These are phyloP conservation scores for Fusarium napiforme DNA, from an alignment of 2,329 filamentous ascomycete genomes.

Conservation along the genomic window DNA sequence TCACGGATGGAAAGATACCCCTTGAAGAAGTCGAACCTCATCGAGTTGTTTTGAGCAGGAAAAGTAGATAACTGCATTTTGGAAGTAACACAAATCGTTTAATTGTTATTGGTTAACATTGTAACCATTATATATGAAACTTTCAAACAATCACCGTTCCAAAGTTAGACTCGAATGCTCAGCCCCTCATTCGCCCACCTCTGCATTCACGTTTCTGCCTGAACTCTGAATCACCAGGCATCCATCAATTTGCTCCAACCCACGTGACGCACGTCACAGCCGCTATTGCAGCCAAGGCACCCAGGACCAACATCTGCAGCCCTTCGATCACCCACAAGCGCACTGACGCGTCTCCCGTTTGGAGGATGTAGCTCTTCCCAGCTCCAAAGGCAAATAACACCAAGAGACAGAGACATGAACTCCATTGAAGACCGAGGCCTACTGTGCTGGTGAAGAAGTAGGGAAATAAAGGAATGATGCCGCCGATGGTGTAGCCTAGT, in stretches of 20 bases:
- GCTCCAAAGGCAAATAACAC: slow-evolving; percentile 67
- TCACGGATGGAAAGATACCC: background rate
- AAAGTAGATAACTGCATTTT: background rate
- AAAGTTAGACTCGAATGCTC: background rate
- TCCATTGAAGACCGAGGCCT: slow-evolving; percentile 60
- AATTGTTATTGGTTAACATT: fast-evolving
- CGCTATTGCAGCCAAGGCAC: slow-evolving; percentile 47
- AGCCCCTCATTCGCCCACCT: background rate
- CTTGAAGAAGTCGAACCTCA: fast-evolving
- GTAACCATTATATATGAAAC: too few species aligned
- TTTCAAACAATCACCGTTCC: background rate
- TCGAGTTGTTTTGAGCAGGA: too few species aligned
- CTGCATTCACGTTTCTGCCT: background rate
- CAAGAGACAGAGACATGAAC: slow-evolving; percentile 63
- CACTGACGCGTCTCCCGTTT: slow-evolving; percentile 19
- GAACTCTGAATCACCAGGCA: background rate
- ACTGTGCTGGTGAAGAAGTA: slow-evolving; percentile 65
- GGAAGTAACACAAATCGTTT: background rate
- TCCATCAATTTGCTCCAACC: slow-evolving; percentile 21
- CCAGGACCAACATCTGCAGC: slow-evolving; percentile 50
- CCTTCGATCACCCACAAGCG: slow-evolving; percentile 46
- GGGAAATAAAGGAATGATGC: slow-evolving; percentile 69
- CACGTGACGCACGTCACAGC: slow-evolving; percentile 47
- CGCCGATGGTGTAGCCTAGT: slow-evolving; percentile 70
- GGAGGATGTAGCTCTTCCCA: slow-evolving; percentile 60